Evolutionary conservation across 768 basidiomycete genomes (phyloP).

Genomic region (Cystofilobasidium capitatum): DNA sequence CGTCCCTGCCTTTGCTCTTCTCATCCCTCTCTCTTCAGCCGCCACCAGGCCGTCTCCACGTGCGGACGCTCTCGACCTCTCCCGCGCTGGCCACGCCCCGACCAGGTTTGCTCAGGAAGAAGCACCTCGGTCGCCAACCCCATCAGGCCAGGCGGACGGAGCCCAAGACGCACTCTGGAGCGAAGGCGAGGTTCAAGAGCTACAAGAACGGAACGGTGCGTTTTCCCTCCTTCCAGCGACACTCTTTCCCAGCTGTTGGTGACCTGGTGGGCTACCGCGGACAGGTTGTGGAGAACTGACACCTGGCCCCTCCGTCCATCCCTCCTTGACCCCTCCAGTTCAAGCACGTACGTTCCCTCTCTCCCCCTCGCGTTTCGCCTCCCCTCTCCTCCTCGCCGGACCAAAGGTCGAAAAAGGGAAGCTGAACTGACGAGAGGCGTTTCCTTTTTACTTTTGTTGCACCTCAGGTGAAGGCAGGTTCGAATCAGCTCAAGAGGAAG

Average conservation of each 20-base stretch:
- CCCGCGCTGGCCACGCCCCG: neutral
- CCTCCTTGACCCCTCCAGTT: neutral
- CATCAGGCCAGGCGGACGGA: neutral
- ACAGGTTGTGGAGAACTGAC: neutral
- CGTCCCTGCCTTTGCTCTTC: slow-evolving; percentile 1
- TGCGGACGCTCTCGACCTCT: slow-evolving; percentile 11
- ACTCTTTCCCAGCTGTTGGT: neutral
- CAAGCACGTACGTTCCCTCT: slow-evolving; percentile 21
- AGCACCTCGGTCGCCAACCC: slow-evolving; percentile 1
- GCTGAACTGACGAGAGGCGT: no score
- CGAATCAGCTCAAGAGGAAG: slow-evolving; percentile 15
- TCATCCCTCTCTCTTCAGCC: slow-evolving; percentile 8
- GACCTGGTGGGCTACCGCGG: neutral
- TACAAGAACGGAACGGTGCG: slow-evolving; percentile 24
- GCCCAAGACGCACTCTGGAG: slow-evolving; percentile 15
- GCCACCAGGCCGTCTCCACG: neutral
- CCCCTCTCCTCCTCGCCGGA: no score
- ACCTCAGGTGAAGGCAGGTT: slow-evolving; percentile 14
- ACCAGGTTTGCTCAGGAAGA: neutral
- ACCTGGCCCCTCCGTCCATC: neutral
- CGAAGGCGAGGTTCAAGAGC: slow-evolving; percentile 10
- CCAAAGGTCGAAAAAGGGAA: no score
- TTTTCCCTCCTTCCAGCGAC: neutral
- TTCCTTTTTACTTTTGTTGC: neutral
- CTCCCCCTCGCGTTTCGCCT: neutral